Conservation (phyloP, 805 yeast genomes). For the Zygoascus biomembranicola region DNA sequence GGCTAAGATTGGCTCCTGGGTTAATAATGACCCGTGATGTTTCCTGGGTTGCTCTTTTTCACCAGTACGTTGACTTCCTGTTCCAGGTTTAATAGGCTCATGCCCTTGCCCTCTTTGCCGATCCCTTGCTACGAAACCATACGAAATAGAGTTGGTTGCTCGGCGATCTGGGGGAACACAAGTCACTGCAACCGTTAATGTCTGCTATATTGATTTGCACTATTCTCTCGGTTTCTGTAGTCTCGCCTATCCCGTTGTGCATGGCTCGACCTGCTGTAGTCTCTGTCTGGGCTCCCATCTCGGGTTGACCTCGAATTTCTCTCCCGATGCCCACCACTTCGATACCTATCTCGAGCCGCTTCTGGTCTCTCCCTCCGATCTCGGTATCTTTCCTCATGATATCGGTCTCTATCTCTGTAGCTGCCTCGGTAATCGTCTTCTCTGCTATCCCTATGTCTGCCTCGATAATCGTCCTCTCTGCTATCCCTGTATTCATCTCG, state of each 20-base stretch:
- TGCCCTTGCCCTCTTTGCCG: no score
- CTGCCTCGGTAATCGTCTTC: neutral
- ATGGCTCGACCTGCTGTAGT: neutral
- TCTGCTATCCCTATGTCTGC: neutral
- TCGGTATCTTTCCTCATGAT: neutral
- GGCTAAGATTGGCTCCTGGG: no score
- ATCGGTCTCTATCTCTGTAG: neutral
- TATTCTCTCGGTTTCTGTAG: neutral
- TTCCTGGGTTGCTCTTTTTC: no score
- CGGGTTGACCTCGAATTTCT: neutral
- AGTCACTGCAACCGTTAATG: no score
- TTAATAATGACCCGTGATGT: no score
- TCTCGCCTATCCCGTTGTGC: neutral
- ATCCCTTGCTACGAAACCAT: no score
- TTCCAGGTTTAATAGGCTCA: no score
- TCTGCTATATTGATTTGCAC: no score
- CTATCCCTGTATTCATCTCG: neutral
- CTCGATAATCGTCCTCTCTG: neutral
- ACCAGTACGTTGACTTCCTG: no score
- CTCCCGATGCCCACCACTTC: constrained; percentile 1
- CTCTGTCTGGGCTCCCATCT: constrained; percentile 2
- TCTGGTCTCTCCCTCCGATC: neutral
- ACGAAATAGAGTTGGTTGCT: no score
- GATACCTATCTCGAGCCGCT: neutral
- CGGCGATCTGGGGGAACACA: no score